phyloP scores from a whole-genome alignment of 352 stramenopile genomes.

The Pythium phragmiticola region DNA sequence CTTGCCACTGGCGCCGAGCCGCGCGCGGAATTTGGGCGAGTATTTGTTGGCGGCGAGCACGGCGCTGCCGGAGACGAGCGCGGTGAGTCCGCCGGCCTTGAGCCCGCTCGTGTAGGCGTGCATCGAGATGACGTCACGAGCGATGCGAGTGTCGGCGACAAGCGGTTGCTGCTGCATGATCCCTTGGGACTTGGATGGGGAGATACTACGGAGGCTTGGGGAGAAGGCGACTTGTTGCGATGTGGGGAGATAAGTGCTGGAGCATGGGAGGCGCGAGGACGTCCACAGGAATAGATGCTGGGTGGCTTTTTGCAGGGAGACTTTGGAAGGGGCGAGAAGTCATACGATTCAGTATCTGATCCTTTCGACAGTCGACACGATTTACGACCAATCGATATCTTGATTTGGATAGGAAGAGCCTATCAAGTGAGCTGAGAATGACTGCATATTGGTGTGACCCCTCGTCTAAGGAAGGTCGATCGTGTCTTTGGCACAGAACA shows the following conservation, averaged over 20 bases:
- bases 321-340: background rate
- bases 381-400: background rate
- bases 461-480: background rate
- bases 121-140: slow-evolving; percentile 64
- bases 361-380: background rate
- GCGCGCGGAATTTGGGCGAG: slow-evolving; percentile 65
- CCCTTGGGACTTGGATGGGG: background rate
- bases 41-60: slow-evolving; percentile 47
- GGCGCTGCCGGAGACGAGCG: slow-evolving; percentile 32
- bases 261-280: background rate
- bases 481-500: slow-evolving; percentile 18
- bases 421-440: background rate
- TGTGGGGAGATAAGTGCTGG: background rate
- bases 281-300: background rate
- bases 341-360: background rate
- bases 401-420: background rate
- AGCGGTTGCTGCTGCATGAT: background rate
- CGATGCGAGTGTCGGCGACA: background rate
- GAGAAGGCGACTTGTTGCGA: background rate
- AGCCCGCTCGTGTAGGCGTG: slow-evolving; percentile 65
- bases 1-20: slow-evolving; percentile 72
- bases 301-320: background rate
- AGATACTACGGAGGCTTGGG: background rate
- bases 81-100: slow-evolving; percentile 40
- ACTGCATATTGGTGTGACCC: background rate